Percentiles rank a stretch among this genome's conserved stretches.
Conservation (phyloP, 1,284 basidiomycete genomes). For the Melampsora occidentalis region DNA sequence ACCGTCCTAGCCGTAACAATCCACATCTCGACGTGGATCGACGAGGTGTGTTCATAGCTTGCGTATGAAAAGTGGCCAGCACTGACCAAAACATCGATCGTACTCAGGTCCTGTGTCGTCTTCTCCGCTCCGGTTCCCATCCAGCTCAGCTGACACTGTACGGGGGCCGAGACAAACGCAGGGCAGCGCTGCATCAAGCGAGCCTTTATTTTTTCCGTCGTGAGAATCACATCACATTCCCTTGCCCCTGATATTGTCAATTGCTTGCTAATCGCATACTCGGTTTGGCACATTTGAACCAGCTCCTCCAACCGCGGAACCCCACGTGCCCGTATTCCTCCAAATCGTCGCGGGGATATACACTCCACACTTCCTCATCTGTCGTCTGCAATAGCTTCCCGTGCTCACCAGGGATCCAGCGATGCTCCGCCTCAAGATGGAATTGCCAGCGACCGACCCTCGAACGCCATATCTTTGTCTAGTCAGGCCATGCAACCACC, state of each 20-base stretch:
- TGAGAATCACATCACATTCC: conserved; percentile 6
- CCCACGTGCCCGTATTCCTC: conserved; percentile 45
- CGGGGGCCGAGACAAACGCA: conserved; percentile 6
- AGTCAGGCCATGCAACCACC: conserved; percentile 48
- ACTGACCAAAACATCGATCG: background rate
- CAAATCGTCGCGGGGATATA: conserved; percentile 50
- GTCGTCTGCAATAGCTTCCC: conserved; percentile 30
- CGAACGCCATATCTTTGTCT: conserved; percentile 42
- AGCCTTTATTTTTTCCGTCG: conserved; percentile 45
- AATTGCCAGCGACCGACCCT: conserved; percentile 32
- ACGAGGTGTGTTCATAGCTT: no score
- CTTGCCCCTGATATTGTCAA: background rate
- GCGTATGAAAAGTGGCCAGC: no score
- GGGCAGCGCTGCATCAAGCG: conserved; percentile 20
- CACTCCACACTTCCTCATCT: conserved; percentile 49
- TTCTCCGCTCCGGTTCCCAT: conserved; percentile 30
- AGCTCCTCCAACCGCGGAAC: conserved; percentile 31
- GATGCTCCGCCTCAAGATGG: conserved; percentile 20
- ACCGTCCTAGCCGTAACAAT: conserved; percentile 28
- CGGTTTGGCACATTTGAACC: conserved; percentile 18
- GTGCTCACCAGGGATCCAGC: conserved; percentile 38
- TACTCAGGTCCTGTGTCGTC: conserved; percentile 2
- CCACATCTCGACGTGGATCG: background rate
- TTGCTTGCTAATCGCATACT: background rate
- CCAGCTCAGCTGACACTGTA: conserved; percentile 26